phyloP scores from a whole-genome alignment of 371 early-diverging fungal species.

The Blakeslea trispora region DNA sequence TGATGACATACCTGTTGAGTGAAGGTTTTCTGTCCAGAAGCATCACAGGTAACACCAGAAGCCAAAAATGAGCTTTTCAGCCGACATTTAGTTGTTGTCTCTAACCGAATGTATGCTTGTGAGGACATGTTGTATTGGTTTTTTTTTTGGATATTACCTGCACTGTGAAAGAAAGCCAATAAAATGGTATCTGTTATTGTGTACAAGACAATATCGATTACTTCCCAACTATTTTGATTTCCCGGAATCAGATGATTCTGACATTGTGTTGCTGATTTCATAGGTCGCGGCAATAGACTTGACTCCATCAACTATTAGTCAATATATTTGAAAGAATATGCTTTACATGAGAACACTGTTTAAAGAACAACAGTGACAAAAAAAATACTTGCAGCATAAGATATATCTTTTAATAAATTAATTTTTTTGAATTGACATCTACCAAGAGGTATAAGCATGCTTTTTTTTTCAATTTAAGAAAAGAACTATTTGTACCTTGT shows the following conservation, averaged over 20 bases:
- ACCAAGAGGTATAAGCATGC: too few relatives aligned
- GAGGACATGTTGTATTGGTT: too few relatives aligned
- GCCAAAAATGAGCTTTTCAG: not conserved
- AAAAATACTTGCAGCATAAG: too few relatives aligned
- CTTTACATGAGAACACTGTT: too few relatives aligned
- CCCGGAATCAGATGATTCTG: conserved; percentile 17
- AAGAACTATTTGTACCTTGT: conserved; percentile 43
- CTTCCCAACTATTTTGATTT: conserved; percentile 28
- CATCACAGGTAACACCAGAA: not conserved
- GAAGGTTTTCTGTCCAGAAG: not conserved
- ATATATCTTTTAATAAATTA: too few relatives aligned
- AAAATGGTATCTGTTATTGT: conserved; percentile 56
- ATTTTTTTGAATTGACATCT: too few relatives aligned
- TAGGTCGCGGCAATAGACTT: not conserved
- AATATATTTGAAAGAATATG: too few relatives aligned
- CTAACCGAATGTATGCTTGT: not conserved
- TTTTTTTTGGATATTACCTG: too few relatives aligned
- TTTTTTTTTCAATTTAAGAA: not conserved
- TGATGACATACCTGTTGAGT: not conserved
- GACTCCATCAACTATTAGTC: too few relatives aligned
- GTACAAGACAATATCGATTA: conserved; percentile 59
- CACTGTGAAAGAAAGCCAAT: conserved; percentile 57
- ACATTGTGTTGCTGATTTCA: not conserved
- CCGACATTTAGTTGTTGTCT: not conserved
- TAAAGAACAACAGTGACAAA: too few relatives aligned